Base-by-base conservation (phyloP, 2,329 filamentous ascomycete species). In the Epichloe sp. region DNA sequence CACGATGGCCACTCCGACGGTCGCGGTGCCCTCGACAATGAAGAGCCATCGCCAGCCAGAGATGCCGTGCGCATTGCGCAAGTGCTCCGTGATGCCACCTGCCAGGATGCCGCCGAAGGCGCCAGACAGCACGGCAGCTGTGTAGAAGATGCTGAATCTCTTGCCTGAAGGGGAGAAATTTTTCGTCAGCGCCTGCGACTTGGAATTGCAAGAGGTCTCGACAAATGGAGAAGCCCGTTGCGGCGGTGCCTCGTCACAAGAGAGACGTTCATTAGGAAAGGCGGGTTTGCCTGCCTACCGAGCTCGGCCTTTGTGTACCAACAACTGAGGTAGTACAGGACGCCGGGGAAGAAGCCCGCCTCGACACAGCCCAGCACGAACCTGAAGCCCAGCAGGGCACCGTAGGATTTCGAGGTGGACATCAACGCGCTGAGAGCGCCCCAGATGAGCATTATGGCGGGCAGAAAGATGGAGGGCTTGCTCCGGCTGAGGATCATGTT, bases 1-100 rank as follows among this genome's bases (percentile, higher is more conserved):
- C 21, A 83, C 68, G 4, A 85, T 21, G 0, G 74, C 70, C 0
- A 85, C 64, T 3, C 70, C 68, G 52, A 64, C 55, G 8, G 68
- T 71, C 56, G 83, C 75, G 57, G 83, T 77, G 19, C 83, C 83
- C 61, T 86, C 83, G 17, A 86, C 77, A 7, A 75, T 75, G 54
- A 85, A 86, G 52, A 85, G 82, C 82, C 83, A 84, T 5, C 81
- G 71, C 82, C 82, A 86, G n/a, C 65, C 67, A 34, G 66, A 0
- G 26, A 31, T 31, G 26, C 26, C 26, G 4, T 31, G 26, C 8
- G 26, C 26, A 10, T 10, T 31, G 26, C 26, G 26, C 26, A 31
- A 4, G 26, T 31, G 26, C 8, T 31, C 8, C 8, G 26, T 31
- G 8, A 31, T 31, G 26, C 7, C 26, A 31, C 26, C 26, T 10